phyloP scores from a whole-genome alignment of 768 basidiomycete genomes.

The Calocybe cyanea region DNA sequence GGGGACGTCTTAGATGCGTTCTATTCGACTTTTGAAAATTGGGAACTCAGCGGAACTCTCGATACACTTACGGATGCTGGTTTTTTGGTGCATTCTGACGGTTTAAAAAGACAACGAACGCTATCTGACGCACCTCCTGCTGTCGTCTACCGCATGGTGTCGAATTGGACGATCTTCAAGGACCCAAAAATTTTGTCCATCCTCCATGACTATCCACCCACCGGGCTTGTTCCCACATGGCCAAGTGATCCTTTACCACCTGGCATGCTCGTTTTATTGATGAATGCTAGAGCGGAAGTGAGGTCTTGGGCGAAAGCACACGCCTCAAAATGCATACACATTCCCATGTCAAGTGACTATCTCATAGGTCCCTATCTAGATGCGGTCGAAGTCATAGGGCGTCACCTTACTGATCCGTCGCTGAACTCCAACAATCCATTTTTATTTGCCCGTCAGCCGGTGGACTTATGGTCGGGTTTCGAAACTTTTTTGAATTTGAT shows the following conservation, averaged over 20 bases:
- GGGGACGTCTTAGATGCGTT: conserved; percentile 50
- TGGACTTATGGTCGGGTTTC: conserved; percentile 52
- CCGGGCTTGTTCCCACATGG: conserved; percentile 41
- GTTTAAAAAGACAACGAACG: conserved; percentile 16
- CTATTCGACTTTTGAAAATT: conserved; percentile 58
- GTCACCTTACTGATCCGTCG: conserved; percentile 9
- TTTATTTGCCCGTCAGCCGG: conserved; percentile 32
- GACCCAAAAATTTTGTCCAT: conserved; percentile 43
- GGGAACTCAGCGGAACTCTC: conserved; percentile 57
- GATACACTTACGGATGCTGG: conserved; percentile 38
- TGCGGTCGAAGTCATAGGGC: conserved; percentile 40
- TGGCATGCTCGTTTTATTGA: conserved; percentile 54
- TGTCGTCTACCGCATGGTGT: conserved; percentile 57
- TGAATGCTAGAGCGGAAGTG: conserved; percentile 44
- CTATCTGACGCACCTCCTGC: conserved; percentile 46
- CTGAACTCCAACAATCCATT: conserved; percentile 11
- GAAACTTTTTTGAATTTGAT: conserved; percentile 45
- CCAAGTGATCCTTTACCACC: conserved; percentile 56
- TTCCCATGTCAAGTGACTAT: conserved; percentile 44
- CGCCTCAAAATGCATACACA: conserved; percentile 28
- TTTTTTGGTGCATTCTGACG: conserved; percentile 15
- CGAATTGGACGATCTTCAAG: conserved; percentile 55
- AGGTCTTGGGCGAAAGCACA: conserved; percentile 60
- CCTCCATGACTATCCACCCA: conserved; percentile 35
- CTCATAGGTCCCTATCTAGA: conserved; percentile 44